Evolutionary conservation across 306 rosid genomes (phyloP).

Genomic region (apple (Malus domestica)): ASM211411v1 NC_041803.1:43197001-43197500

Average conservation of each 20-base stretch:
- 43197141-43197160: neutral
- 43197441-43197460: too few relatives aligned
- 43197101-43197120: slow-evolving; percentile 25
- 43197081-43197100: neutral
- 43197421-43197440: too few relatives aligned
- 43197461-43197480: too few relatives aligned
- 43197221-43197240: slow-evolving; percentile 22
- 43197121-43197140: neutral
- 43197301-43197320: too few relatives aligned
- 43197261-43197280: too few relatives aligned
- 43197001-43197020: neutral
- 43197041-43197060: neutral
- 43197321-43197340: too few relatives aligned
- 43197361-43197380: rapidly evolving
- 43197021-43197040: neutral
- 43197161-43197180: neutral
- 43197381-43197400: too few relatives aligned
- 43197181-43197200: slow-evolving; percentile 2
- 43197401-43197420: too few relatives aligned
- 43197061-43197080: slow-evolving; percentile 13
- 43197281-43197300: too few relatives aligned
- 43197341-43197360: too few relatives aligned
- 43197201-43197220: slow-evolving; percentile 22
- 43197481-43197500: too few relatives aligned
- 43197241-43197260: slow-evolving; percentile 6